Percentiles rank a stretch among this genome's conserved stretches.
Evolutionary conservation across 2,329 filamentous ascomycete genomes (phyloP).

Genomic region (Clonostachys chloroleuca): DNA sequence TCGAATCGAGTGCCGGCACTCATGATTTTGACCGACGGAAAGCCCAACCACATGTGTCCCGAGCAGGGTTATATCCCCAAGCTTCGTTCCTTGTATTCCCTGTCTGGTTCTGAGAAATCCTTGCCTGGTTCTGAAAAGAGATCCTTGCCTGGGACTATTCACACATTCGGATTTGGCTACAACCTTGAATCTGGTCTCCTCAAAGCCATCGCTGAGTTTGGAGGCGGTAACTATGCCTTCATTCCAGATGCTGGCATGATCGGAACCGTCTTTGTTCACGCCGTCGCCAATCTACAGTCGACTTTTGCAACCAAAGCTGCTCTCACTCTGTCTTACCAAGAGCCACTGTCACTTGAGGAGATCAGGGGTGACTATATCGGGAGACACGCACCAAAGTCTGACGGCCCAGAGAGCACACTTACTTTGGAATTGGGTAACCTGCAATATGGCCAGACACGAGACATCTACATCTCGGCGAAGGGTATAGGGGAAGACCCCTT

Average conservation of each 20-base stretch:
- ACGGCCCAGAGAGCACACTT: constrained; percentile 15
- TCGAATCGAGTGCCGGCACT: constrained; percentile 39
- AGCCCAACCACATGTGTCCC: constrained; percentile 50
- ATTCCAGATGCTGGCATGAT: constrained; percentile 61
- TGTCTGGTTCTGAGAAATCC: too few relatives aligned
- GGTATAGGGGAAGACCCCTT: not conserved
- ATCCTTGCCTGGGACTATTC: constrained; percentile 31
- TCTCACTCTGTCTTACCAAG: constrained; percentile 33
- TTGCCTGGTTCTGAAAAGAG: too few relatives aligned
- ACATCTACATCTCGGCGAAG: constrained; percentile 39
- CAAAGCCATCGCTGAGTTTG: constrained; percentile 55
- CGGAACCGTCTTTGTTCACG: constrained; percentile 57
- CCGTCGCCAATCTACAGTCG: constrained; percentile 55
- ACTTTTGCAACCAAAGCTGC: constrained; percentile 47
- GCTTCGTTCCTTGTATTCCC: constrained; percentile 28
- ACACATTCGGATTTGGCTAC: constrained; percentile 31
- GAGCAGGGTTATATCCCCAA: constrained; percentile 49
- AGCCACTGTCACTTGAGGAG: constrained; percentile 27
- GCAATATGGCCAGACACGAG: constrained; percentile 57
- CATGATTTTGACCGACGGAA: constrained; percentile 50
- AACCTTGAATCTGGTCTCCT: constrained; percentile 38
- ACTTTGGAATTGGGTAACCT: constrained; percentile 43
- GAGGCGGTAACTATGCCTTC: constrained; percentile 54
- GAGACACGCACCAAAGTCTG: constrained; percentile 14
- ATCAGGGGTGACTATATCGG: constrained; percentile 31